Conservation (phyloP, 345 rosid species). For the Aquilaria sinensis region DNA sequence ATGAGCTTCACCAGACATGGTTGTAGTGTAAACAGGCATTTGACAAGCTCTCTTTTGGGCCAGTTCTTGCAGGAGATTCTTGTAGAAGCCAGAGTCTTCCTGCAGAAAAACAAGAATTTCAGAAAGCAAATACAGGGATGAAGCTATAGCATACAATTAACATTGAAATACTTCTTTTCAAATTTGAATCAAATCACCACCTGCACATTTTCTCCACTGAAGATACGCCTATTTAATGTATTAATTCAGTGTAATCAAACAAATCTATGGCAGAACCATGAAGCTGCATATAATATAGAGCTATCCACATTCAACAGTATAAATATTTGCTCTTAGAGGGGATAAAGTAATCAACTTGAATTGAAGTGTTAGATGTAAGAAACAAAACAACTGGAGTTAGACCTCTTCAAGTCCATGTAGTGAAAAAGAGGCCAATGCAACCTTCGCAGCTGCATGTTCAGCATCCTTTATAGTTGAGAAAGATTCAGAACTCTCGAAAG, state of each 20-base stretch:
- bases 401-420: constrained; percentile 32
- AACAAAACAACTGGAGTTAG: neutral
- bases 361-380: no score
- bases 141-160: neutral
- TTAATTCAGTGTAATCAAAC: no score
- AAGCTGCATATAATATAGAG: no score
- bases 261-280: no score
- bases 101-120: constrained; percentile 12
- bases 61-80: constrained; percentile 56
- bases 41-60: constrained; percentile 33
- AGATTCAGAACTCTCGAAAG: constrained; percentile 30
- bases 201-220: neutral
- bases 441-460: constrained; percentile 61
- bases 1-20: constrained; percentile 42
- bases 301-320: no score
- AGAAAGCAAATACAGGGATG: neutral
- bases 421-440: constrained; percentile 38
- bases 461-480: constrained; percentile 50
- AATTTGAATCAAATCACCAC: neutral
- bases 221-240: no score
- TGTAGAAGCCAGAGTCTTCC: constrained; percentile 43
- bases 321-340: no score
- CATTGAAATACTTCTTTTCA: neutral
- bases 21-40: constrained; percentile 44
- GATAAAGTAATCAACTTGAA: no score